A percentile compares a stretch with the other conserved stretches of the same genome.
These are phyloP conservation scores for Aspergillus affinis DNA, from an alignment of 495 filamentous ascomycete genomes.

Conservation along the genomic window DNA sequence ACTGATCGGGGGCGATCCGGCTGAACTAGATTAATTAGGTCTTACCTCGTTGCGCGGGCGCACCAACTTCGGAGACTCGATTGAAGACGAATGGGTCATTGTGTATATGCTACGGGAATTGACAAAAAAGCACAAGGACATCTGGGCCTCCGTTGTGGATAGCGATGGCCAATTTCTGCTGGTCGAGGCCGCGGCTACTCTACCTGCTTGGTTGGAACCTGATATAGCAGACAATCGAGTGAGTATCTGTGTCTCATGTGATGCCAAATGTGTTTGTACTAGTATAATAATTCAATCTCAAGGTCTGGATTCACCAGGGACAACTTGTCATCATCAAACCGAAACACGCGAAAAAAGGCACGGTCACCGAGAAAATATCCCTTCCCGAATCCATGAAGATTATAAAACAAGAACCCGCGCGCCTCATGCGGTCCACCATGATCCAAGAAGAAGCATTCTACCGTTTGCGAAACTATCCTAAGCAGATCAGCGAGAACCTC, in stretches of 20 bases:
- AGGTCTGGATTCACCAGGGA: conserved; percentile 77
- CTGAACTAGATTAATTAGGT: conserved; percentile 30
- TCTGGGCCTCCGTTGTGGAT: conserved; percentile 83
- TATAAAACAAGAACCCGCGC: conserved; percentile 50
- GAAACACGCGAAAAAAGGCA: conserved; percentile 31
- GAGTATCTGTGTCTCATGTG: conserved; percentile 13
- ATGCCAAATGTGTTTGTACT: neutral
- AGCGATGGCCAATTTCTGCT: conserved; percentile 93
- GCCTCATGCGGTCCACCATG: conserved; percentile 62
- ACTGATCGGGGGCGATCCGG: conserved; percentile 1
- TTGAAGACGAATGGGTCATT: conserved; percentile 97
- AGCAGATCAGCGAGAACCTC: conserved; percentile 63
- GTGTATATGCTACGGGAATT: conserved; percentile 87
- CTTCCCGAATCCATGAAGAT: conserved; percentile 59
- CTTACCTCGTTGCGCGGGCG: conserved; percentile 59
- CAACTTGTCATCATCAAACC: conserved; percentile 73
- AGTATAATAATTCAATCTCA: conserved; percentile 3
- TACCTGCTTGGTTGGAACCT: conserved; percentile 89
- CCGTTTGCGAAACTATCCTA: conserved; percentile 77
- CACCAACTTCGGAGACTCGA: conserved; percentile 86
- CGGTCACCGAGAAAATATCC: conserved; percentile 50
- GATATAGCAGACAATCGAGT: conserved; percentile 84
- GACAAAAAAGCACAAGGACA: conserved; percentile 65
- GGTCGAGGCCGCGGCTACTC: conserved; percentile 84
- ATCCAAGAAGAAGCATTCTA: conserved; percentile 91